phyloP scores from a whole-genome alignment of 2,329 filamentous ascomycete genomes.

The Sporothrix brunneoviolacea region DNA sequence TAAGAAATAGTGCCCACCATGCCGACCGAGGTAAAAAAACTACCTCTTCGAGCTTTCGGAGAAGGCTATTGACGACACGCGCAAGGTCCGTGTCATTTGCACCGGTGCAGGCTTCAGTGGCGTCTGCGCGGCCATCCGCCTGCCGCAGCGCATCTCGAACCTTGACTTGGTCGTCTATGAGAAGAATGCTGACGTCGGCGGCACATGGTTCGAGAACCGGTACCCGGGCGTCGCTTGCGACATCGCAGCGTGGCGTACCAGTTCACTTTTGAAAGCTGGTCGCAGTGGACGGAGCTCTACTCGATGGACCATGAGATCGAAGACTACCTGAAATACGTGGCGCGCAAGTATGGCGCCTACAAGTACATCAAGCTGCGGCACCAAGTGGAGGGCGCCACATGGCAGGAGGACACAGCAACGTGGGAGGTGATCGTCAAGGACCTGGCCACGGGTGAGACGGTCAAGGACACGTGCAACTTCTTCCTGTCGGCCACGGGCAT shows the following conservation, averaged over 20 bases:
- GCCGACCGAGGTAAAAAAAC: not conserved
- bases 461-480: constrained; percentile 33
- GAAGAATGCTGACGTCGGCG: constrained; percentile 39
- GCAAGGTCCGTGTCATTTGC: constrained; percentile 2
- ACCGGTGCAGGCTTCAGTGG: constrained; percentile 9
- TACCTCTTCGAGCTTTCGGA: not conserved
- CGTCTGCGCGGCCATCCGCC: constrained; percentile 1
- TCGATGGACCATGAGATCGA: constrained; percentile 17
- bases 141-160: not conserved
- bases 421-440: constrained; percentile 29
- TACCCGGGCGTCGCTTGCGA: constrained; percentile 37
- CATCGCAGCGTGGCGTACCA: constrained; percentile 34
- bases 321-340: constrained; percentile 26
- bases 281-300: constrained; percentile 26
- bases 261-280: constrained; percentile 21
- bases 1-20: too few species aligned
- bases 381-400: constrained; percentile 34
- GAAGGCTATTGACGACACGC: not conserved
- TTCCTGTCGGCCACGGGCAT: constrained; percentile 41
- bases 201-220: constrained; percentile 46
- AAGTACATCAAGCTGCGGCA: constrained; percentile 29
- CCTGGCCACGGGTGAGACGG: constrained; percentile 18
- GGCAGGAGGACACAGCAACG: constrained; percentile 34
- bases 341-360: constrained; percentile 23
- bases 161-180: constrained; percentile 29